Conservation (phyloP, 257 asterid genomes). For the Jaltomata sinuosa region DNA sequence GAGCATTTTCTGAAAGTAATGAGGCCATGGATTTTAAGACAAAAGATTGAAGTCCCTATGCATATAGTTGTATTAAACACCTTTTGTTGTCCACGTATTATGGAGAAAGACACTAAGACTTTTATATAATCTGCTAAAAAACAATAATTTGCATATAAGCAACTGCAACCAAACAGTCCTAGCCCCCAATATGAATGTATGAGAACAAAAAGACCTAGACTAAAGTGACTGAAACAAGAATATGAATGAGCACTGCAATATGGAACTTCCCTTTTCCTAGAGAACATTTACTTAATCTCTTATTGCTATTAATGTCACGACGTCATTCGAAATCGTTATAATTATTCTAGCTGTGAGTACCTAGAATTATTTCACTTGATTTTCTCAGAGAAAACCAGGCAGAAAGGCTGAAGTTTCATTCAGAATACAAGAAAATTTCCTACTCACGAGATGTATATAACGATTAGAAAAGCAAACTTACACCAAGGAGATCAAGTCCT, state of each 20-base stretch:
- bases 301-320: neutral
- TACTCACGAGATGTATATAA: neutral
- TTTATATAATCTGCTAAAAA: neutral
- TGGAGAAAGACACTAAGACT: neutral
- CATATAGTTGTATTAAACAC: neutral
- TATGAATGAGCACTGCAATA: neutral
- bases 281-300: neutral
- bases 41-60: neutral
- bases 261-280: neutral
- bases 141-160: neutral
- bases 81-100: neutral
- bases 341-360: neutral
- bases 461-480: constrained; percentile 30
- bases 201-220: neutral
- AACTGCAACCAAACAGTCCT: neutral
- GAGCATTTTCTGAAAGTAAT: constrained; percentile 37
- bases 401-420: neutral
- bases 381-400: neutral
- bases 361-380: neutral
- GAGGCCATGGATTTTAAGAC: neutral
- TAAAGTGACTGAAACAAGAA: neutral
- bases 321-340: neutral
- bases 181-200: neutral
- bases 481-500: constrained; percentile 81
- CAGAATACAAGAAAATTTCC: neutral